Percentiles rank a stretch among this genome's conserved stretches.
phyloP scores from a whole-genome alignment of 129 eudicot genomes.

The Solidago caesia region DNA sequence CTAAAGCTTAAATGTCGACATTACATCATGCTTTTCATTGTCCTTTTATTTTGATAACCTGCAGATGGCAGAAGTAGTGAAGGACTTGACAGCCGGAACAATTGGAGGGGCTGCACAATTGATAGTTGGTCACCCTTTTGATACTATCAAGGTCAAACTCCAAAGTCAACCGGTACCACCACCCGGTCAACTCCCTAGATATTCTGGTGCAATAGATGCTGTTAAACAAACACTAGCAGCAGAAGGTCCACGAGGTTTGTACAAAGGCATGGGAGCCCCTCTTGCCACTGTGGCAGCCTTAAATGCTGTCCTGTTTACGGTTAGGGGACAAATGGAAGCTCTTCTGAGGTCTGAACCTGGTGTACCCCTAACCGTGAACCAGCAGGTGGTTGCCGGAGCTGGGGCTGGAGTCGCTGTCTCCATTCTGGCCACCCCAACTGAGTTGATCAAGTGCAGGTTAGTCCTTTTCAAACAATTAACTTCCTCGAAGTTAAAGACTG shows the following conservation, averaged over 20 bases:
- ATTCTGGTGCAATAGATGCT: conserved; percentile 92
- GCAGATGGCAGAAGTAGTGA: conserved; percentile 88
- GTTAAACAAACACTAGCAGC: conserved; percentile 82
- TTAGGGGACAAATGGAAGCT: conserved; percentile 89
- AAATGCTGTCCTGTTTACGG: conserved; percentile 81
- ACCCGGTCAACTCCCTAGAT: conserved; percentile 82
- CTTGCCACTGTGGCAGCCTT: conserved; percentile 97
- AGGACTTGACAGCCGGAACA: conserved; percentile 85
- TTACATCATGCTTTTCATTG: conserved; percentile 7
- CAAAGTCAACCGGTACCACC: conserved; percentile 89
- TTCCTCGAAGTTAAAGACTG: neutral
- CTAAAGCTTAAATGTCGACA: neutral
- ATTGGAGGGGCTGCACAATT: conserved; percentile 92
- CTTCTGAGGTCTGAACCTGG: conserved; percentile 78
- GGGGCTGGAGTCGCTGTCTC: conserved; percentile 94
- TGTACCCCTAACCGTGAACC: conserved; percentile 62
- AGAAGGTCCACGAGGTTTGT: conserved; percentile 91
- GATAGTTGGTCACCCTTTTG: conserved; percentile 88
- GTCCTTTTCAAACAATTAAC: conserved; percentile 3
- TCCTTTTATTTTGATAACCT: neutral
- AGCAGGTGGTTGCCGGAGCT: conserved; percentile 84
- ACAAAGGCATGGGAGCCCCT: conserved; percentile 98
- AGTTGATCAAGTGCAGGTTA: conserved; percentile 92
- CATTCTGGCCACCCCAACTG: conserved; percentile 85
- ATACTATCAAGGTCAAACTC: conserved; percentile 92